phyloP scores from a whole-genome alignment of 1,284 basidiomycete genomes.

The Sutorius eximius region DNA sequence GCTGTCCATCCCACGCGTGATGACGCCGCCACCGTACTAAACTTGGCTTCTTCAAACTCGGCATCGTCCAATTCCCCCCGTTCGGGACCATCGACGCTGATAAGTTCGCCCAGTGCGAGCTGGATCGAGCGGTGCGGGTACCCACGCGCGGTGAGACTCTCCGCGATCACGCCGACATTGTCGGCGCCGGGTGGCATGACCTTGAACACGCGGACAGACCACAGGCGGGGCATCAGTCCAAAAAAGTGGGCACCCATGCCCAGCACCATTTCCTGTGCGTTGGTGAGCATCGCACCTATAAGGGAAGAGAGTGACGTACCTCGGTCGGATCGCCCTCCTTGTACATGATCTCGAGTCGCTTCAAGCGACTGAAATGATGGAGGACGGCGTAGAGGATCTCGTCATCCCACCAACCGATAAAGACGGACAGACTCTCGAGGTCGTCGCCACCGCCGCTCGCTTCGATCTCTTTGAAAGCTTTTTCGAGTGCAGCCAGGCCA shows the following conservation, averaged over 20 bases:
- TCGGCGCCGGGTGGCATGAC: conserved; percentile 17
- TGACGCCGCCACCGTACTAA: not conserved
- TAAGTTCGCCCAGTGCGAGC: conserved; percentile 12
- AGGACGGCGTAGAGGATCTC: conserved; percentile 32
- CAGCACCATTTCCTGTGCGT: conserved; percentile 26
- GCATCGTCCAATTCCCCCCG: conserved; percentile 22
- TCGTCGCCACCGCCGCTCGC: conserved; percentile 7
- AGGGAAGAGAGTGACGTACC: conserved; percentile 12
- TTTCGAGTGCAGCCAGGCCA: conserved; percentile 28
- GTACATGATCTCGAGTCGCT: conserved; percentile 32
- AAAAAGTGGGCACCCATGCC: conserved; percentile 37
- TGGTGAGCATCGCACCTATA: not conserved
- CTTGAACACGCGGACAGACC: conserved; percentile 31
- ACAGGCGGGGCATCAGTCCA: conserved; percentile 26
- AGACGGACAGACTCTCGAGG: conserved; percentile 30
- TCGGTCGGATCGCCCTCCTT: conserved; percentile 31
- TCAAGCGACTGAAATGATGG: conserved; percentile 23
- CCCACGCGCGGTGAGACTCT: conserved; percentile 13
- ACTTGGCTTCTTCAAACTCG: conserved; percentile 22
- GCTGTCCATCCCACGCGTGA: not conserved
- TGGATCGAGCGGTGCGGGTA: conserved; percentile 14
- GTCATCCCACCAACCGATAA: conserved; percentile 31
- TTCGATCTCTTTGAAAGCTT: conserved; percentile 31
- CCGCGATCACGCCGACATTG: conserved; percentile 1
- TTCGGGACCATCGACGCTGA: conserved; percentile 10